phyloP scores from a whole-genome alignment of 75 land plant species.

The Picea glauca region DNA sequence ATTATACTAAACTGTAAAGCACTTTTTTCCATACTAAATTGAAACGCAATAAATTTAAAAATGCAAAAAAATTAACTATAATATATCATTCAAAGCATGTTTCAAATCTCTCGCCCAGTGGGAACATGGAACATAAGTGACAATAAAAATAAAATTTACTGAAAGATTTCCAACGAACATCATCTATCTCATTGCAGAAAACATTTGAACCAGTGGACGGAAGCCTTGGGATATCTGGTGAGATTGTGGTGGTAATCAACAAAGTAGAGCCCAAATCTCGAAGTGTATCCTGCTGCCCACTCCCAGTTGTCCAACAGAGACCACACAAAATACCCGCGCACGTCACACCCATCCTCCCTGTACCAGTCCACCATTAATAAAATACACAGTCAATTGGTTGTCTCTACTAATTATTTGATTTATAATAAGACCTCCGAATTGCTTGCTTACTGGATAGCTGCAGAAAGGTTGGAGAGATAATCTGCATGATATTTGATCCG shows the following conservation, averaged over 20 bases:
- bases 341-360: conserved; percentile 22
- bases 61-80: too few relatives aligned
- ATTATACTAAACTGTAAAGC: too few relatives aligned
- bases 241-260: conserved; percentile 23
- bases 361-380: too few relatives aligned
- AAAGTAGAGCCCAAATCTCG: conserved; percentile 27
- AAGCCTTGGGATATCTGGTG: conserved; percentile 20
- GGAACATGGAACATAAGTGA: too few relatives aligned
- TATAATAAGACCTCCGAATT: not conserved
- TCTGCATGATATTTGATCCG: conserved; percentile 17
- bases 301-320: conserved; percentile 34
- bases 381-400: too few relatives aligned
- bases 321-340: conserved; percentile 32
- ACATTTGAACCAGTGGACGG: conserved; percentile 21
- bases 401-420: not conserved
- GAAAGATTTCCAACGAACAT: too few relatives aligned
- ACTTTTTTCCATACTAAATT: too few relatives aligned
- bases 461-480: conserved; percentile 13
- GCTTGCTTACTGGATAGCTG: conserved; percentile 9
- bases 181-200: conserved; percentile 7
- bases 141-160: too few relatives aligned
- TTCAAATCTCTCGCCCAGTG: too few relatives aligned
- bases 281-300: conserved; percentile 16
- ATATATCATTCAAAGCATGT: too few relatives aligned
- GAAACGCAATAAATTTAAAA: too few relatives aligned